These are phyloP conservation scores for Sporothrix pallida DNA, from an alignment of 2,329 filamentous ascomycete species.

Conservation along the genomic window DNA sequence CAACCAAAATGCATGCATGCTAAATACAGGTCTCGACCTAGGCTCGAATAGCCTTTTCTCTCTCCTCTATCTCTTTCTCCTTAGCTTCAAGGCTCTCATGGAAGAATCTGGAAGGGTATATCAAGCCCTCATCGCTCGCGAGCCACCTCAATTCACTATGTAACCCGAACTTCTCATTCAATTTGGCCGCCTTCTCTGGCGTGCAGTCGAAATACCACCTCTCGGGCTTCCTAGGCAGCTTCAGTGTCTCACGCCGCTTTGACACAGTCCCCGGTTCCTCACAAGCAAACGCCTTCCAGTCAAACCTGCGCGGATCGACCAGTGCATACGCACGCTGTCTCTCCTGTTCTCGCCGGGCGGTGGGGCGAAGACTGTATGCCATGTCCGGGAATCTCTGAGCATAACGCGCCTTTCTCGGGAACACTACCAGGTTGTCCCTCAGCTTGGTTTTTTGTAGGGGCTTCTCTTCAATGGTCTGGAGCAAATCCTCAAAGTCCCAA, in stretches of 20 bases:
- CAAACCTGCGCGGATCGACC: constrained; percentile 3
- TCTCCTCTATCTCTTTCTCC: background rate
- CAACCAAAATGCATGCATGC: background rate
- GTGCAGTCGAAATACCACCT: constrained; percentile 11
- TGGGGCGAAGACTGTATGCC: background rate
- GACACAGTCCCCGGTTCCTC: background rate
- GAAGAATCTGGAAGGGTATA: background rate
- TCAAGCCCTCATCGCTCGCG: constrained; percentile 9
- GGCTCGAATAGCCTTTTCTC: background rate
- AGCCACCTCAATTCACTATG: background rate
- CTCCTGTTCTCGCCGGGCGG: background rate
- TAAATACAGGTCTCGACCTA: constrained; percentile 4
- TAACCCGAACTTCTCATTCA: background rate
- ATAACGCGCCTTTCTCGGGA: background rate
- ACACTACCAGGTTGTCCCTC: background rate
- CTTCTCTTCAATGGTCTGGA: background rate
- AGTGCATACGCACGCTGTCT: constrained; percentile 6
- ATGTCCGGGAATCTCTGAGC: background rate
- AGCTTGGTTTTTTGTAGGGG: background rate
- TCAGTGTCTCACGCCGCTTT: background rate
- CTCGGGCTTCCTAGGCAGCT: background rate
- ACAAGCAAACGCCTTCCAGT: background rate
- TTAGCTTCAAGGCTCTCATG: background rate
- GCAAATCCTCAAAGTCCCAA: background rate
- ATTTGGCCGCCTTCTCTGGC: background rate